These are phyloP conservation scores for Lolium perenne DNA, from an alignment of 176 grass and related monocot genomes.

Conservation along the genomic window DNA sequence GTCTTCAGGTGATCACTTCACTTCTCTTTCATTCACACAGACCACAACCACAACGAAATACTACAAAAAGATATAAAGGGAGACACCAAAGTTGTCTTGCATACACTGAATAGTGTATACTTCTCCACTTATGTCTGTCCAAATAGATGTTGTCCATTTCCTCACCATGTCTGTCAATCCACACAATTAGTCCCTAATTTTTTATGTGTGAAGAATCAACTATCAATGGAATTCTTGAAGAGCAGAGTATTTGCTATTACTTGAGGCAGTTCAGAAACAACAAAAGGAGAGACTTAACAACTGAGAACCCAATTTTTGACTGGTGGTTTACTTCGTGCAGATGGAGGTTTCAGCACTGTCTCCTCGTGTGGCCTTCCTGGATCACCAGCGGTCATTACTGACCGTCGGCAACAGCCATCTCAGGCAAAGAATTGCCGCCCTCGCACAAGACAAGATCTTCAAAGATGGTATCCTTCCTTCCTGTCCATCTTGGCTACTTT, in stretches of 20 bases:
- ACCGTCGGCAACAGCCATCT: constrained; percentile 96
- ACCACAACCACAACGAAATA: not conserved
- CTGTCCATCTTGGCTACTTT: not conserved
- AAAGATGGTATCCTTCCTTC: constrained; percentile 73
- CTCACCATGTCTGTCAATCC: not conserved
- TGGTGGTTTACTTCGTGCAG: constrained; percentile 28
- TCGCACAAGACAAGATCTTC: constrained; percentile 94
- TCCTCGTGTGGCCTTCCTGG: constrained; percentile 90
- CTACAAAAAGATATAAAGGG: not conserved
- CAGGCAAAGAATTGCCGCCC: constrained; percentile 91
- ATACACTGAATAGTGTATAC: not conserved
- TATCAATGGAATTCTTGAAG: not conserved
- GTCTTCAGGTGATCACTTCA: constrained; percentile 67
- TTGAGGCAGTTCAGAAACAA: not conserved
- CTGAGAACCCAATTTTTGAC: not conserved
- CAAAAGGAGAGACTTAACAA: not conserved
- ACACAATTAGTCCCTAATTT: not conserved
- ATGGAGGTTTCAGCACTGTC: constrained; percentile 90
- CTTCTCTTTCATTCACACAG: not conserved
- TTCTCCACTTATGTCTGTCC: not conserved
- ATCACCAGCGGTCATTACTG: constrained; percentile 91
- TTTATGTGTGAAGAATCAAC: not conserved
- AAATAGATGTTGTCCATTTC: not conserved
- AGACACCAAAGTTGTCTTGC: not conserved
- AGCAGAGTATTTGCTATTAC: not conserved